Evolutionary conservation across 495 filamentous ascomycete species (phyloP).

Genomic region (Tuber magnatum): DNA sequence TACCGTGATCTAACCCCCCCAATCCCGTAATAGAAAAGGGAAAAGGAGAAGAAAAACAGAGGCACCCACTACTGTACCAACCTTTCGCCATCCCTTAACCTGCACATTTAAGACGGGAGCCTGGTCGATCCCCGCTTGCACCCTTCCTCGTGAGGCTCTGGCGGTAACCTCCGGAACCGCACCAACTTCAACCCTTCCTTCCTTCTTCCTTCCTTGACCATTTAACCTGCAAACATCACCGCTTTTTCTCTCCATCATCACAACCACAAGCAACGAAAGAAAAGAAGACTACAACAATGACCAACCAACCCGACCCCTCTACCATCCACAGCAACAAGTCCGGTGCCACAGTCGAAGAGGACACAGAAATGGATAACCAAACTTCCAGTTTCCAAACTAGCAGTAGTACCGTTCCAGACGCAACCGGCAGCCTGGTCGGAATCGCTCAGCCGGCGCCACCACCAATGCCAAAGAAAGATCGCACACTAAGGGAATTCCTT

Average conservation of each 20-base stretch:
- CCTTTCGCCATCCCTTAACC: not conserved
- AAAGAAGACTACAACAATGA: constrained; percentile 16
- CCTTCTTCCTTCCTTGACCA: not conserved
- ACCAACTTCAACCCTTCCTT: not conserved
- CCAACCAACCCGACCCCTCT: constrained; percentile 27
- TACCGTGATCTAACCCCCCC: not conserved
- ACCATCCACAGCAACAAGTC: constrained; percentile 27
- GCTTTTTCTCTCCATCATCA: not conserved
- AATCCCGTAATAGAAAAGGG: not conserved
- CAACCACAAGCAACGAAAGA: not conserved
- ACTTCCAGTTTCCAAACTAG: constrained; percentile 22
- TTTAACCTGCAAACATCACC: not conserved
- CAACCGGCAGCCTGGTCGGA: constrained; percentile 22
- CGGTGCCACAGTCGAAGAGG: constrained; percentile 34
- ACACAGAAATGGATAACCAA: constrained; percentile 37
- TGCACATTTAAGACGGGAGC: not conserved
- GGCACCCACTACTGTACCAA: not conserved
- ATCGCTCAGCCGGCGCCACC: constrained; percentile 24
- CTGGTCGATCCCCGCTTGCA: not conserved
- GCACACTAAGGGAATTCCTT: constrained; percentile 80
- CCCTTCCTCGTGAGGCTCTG: not conserved
- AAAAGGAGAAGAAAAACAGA: not conserved
- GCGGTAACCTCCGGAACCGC: not conserved
- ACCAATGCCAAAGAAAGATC: constrained; percentile 57
- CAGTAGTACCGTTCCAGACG: constrained; percentile 20